A percentile compares a stretch with the other conserved stretches of the same genome.
phyloP scores from a whole-genome alignment of 1,284 basidiomycete species.

The Moniliophthora roreri region DNA sequence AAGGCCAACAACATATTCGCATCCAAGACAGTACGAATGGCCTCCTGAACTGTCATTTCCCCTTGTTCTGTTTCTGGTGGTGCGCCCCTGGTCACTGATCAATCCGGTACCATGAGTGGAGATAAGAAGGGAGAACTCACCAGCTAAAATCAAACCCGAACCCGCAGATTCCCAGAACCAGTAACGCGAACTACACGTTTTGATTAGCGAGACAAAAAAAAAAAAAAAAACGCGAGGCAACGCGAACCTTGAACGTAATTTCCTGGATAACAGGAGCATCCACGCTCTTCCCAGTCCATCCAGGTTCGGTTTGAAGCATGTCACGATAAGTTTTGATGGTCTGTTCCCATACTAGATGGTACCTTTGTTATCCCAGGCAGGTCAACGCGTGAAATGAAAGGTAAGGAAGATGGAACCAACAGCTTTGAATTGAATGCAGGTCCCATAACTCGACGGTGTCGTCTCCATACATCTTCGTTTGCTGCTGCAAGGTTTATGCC shows the following conservation, averaged over 20 bases:
- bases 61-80: slow-evolving; percentile 9
- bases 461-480: slow-evolving; percentile 14
- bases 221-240: not conserved
- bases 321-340: slow-evolving; percentile 13
- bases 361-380: slow-evolving; percentile 5
- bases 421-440: slow-evolving; percentile 16
- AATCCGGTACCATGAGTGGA: not conserved
- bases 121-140: not conserved
- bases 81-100: slow-evolving; percentile 6
- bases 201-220: not conserved
- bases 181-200: slow-evolving; percentile 4
- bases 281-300: slow-evolving; percentile 3
- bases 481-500: slow-evolving; percentile 14
- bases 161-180: slow-evolving; percentile 11
- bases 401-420: too few relatives aligned
- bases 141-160: slow-evolving; percentile 14
- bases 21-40: slow-evolving; percentile 9
- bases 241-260: slow-evolving; percentile 10
- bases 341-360: slow-evolving; percentile 14
- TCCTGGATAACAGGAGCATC: slow-evolving; percentile 4
- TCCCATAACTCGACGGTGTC: slow-evolving; percentile 15
- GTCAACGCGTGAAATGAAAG: not conserved
- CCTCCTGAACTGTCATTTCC: slow-evolving; percentile 11
- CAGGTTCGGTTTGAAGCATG: slow-evolving; percentile 10
- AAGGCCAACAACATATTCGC: slow-evolving; percentile 11